Evolutionary conservation across 1,139 yeast species (phyloP).

Genomic region (Spathaspora sp.): DNA sequence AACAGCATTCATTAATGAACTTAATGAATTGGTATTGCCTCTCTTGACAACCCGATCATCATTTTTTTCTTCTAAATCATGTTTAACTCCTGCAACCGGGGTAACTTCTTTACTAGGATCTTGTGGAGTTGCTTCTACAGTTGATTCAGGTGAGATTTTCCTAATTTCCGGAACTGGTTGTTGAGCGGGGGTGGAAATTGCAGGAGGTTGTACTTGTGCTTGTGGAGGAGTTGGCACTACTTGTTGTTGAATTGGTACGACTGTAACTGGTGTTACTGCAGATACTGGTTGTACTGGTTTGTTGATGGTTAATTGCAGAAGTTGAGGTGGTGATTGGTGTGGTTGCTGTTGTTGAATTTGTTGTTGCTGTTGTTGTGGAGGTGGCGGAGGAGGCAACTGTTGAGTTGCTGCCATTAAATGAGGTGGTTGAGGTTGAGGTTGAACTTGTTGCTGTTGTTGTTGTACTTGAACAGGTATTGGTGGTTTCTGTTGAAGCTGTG

Average conservation of each 20-base stretch:
- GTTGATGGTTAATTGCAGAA: background rate
- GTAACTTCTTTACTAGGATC: constrained; percentile 4
- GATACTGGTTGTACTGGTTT: background rate
- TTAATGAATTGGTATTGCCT: constrained; percentile 18
- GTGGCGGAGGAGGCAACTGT: constrained; percentile 6
- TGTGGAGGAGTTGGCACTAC: constrained; percentile 2
- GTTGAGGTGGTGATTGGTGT: constrained; percentile 4
- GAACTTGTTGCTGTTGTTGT: constrained; percentile 8
- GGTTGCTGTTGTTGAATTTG: constrained; percentile 1
- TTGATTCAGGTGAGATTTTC: constrained; percentile 2
- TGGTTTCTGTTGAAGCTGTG: constrained; percentile 1
- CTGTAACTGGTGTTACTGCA: constrained; percentile 1
- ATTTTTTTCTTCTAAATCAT: constrained; percentile 39
- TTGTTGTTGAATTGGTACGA: background rate
- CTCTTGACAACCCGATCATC: constrained; percentile 14
- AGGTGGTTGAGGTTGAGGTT: constrained; percentile 7
- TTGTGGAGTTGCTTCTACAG: constrained; percentile 9
- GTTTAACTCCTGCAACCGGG: constrained; percentile 21
- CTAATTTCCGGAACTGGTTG: constrained; percentile 2
- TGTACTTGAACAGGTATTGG: constrained; percentile 1
- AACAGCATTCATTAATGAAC: constrained; percentile 33
- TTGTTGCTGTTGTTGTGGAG: constrained; percentile 14
- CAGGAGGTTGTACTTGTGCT: constrained; percentile 8
- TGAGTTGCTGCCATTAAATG: constrained; percentile 11
- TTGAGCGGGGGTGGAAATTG: background rate